phyloP scores from a whole-genome alignment of 2,329 filamentous ascomycete species.

The Alternaria triticina region DNA sequence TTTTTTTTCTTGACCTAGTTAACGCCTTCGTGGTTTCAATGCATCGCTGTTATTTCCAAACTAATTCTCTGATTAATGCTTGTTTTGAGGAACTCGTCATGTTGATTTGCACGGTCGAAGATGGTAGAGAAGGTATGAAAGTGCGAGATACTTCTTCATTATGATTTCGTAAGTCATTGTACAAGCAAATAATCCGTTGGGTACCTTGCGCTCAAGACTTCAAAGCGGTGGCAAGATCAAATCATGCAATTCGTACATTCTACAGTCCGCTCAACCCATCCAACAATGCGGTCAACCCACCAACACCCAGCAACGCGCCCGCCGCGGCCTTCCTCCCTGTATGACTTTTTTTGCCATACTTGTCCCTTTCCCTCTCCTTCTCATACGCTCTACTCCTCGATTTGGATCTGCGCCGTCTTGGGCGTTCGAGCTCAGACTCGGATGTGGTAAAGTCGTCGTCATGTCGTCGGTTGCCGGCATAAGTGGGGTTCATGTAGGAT shows the following conservation, averaged over 20 bases:
- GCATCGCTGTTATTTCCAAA: background rate
- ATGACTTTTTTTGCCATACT: conserved; percentile 25
- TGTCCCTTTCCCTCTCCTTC: conserved; percentile 8
- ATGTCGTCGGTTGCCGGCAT: conserved; percentile 9
- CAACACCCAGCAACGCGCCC: conserved; percentile 45
- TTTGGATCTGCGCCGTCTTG: conserved; percentile 22
- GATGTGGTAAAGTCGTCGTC: conserved; percentile 29
- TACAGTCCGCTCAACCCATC: conserved; percentile 41
- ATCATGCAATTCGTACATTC: background rate
- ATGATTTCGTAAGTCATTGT: background rate
- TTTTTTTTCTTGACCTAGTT: background rate
- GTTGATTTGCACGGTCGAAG: background rate
- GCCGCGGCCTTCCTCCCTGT: conserved; percentile 37
- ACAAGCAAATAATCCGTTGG: background rate
- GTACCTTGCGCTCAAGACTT: background rate
- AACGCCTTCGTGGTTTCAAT: background rate
- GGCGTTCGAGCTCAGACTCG: conserved; percentile 31
- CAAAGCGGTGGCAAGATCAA: background rate
- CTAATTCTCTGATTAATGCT: background rate
- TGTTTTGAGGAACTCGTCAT: background rate
- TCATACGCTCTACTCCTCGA: conserved; percentile 12
- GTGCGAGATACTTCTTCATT: background rate
- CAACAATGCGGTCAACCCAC: conserved; percentile 46
- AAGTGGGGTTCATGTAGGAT: conserved; percentile 5
- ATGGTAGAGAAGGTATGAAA: background rate